These are phyloP conservation scores for Rosa rugosa DNA, from an alignment of 306 rosid genomes.

Conservation along the genomic window DNA sequence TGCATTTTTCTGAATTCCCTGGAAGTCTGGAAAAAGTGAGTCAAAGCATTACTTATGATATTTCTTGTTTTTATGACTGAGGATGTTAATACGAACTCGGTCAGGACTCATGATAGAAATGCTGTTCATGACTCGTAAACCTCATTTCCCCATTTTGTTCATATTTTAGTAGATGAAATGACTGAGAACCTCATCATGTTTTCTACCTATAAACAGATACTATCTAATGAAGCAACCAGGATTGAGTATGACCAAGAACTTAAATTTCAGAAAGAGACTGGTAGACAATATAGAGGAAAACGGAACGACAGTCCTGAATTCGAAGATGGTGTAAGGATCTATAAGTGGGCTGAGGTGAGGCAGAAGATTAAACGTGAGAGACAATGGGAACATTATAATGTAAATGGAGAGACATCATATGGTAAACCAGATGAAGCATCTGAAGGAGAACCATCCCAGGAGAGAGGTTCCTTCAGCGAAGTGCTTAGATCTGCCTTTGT, in stretches of 20 bases:
- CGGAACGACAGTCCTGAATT: conserved; percentile 54
- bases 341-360: conserved; percentile 64
- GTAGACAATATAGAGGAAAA: conserved; percentile 39
- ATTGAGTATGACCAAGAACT: conserved; percentile 61
- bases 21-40: not conserved
- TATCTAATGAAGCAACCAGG: conserved; percentile 71
- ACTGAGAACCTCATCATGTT: conserved; percentile 9
- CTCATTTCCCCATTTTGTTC: not conserved
- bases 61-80: not conserved
- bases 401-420: conserved; percentile 33
- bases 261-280: conserved; percentile 36
- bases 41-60: not conserved
- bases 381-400: conserved; percentile 40
- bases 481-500: conserved; percentile 67
- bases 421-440: conserved; percentile 44
- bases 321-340: conserved; percentile 47
- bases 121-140: not conserved
- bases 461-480: conserved; percentile 60
- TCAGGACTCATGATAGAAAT: not conserved
- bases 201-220: conserved; percentile 51
- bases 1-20: not conserved
- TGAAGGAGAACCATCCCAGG: conserved; percentile 37
- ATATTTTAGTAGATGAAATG: not conserved
- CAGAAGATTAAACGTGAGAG: conserved; percentile 49
- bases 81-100: not conserved